Evolutionary conservation across 805 yeast species (phyloP), one percentile per base, ranked within the genome.

Genomic region (Isabelozyma heimii): DNA sequence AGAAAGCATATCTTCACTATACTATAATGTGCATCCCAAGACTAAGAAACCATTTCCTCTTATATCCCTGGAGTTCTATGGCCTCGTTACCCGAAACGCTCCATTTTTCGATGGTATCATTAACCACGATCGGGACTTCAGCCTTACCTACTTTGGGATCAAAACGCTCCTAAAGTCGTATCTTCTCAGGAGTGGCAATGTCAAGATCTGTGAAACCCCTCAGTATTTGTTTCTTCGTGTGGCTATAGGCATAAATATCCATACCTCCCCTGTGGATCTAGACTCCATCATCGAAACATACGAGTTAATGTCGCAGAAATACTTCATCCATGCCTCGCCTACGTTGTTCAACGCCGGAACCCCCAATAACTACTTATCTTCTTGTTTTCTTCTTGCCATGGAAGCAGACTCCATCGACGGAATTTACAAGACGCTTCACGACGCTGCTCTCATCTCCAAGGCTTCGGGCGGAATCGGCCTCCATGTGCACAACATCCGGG

Each of bases 381-480:
- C 97, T 12, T 92, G 98, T 72, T 92, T 91, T 76, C 73, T 92
- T 45, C 77, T 92, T 41, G 92, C 92, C 30, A 90, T 89, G 91
- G 84, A 86, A 61, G 96, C 88, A 43, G 99, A 92, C 69, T 91
- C 97, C 4, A 90, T 92, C 52, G 97, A 92, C 54, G 98, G 97
- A 37, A 92, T 92, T 45, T 92, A 89, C 63, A 89, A 88, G 52
- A 90, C 98, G 12, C 77, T 92, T 47, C 87, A 91, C 69, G 84
- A 86, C 53, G 80, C 94, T 59, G 97, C 99, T 10, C 73, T 90
- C 60, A 91, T 92, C 45, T 90, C 97, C 45, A 92, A 92, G 72
- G 82, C 94, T 33, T 92, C 98, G 9, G 99, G 99, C 53, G 99
- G 99, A 50, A 84, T 92, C 53, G 99, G 99, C 33, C 69, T 92